phyloP scores from a whole-genome alignment of 1,284 basidiomycete species.

The Prillingera fragicola region DNA sequence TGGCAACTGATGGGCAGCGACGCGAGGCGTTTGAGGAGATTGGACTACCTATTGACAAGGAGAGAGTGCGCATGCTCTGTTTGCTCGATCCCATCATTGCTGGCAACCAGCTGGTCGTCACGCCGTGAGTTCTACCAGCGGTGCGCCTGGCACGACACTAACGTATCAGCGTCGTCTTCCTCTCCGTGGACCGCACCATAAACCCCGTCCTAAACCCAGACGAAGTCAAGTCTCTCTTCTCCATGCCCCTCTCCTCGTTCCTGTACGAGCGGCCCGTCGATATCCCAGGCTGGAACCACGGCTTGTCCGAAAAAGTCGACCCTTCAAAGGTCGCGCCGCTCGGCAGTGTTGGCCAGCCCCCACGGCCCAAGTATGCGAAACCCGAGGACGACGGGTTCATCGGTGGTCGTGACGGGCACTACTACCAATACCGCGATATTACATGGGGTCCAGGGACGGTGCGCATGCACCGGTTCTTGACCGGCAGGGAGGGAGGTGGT shows the following conservation, averaged over 20 bases:
- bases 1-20: conserved; percentile 50
- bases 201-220: conserved; percentile 70
- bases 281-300: conserved; percentile 49
- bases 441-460: conserved; percentile 49
- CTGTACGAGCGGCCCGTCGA: conserved; percentile 61
- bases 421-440: conserved; percentile 61
- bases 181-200: conserved; percentile 58
- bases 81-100: conserved; percentile 69
- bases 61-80: conserved; percentile 65
- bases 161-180: conserved; percentile 64
- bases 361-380: conserved; percentile 24
- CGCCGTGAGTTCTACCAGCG: conserved; percentile 61
- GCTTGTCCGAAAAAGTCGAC: conserved; percentile 24
- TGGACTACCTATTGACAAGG: conserved; percentile 65
- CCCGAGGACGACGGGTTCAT: conserved; percentile 13
- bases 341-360: conserved; percentile 20
- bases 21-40: conserved; percentile 75
- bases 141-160: too few species aligned
- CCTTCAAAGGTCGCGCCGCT: conserved; percentile 16
- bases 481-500: conserved; percentile 69
- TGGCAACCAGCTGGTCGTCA: conserved; percentile 65
- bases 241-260: conserved; percentile 69
- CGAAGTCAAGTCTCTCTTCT: conserved; percentile 74
- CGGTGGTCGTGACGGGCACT: conserved; percentile 45
- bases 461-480: conserved; percentile 69